Evolutionary conservation across 2,329 filamentous ascomycete species (phyloP).

Genomic region (Davidsoniella eucalypti): DNA sequence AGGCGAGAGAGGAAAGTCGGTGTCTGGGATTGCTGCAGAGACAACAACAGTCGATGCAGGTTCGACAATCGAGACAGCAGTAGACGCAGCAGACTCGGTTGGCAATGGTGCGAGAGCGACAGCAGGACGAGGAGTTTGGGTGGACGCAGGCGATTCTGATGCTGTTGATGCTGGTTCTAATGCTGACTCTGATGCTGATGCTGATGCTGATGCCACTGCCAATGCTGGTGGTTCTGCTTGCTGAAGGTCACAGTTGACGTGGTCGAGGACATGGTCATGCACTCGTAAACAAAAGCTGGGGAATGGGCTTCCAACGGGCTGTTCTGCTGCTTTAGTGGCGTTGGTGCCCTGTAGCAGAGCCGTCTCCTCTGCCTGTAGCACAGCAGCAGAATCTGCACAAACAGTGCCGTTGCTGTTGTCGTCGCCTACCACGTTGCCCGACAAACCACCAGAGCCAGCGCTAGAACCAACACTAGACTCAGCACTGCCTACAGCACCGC

Average conservation of each 20-base stretch:
- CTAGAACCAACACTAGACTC: background rate
- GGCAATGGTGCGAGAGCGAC: background rate
- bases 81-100: background rate
- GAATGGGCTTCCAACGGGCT: conserved; percentile 19
- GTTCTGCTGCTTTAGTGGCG: background rate
- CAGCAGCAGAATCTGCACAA: conserved; percentile 3
- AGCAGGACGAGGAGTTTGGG: background rate
- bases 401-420: background rate
- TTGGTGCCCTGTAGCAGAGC: too few species aligned
- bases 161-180: too few species aligned
- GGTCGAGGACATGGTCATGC: conserved; percentile 5
- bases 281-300: conserved; percentile 29
- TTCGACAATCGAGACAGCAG: background rate
- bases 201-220: background rate
- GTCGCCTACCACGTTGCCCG: background rate
- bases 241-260: conserved; percentile 7
- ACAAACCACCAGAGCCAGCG: background rate
- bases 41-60: background rate
- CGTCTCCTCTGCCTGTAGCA: background rate
- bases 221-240: conserved; percentile 4
- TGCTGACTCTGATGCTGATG: too few species aligned
- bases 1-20: background rate
- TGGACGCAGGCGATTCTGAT: too few species aligned
- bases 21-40: background rate
- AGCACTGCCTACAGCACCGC: too few species aligned